Evolutionary conservation across 2,329 filamentous ascomycete species (phyloP), one percentile per base, ranked within the genome.

Genomic region (Cladorrhinum sp.): DNA sequence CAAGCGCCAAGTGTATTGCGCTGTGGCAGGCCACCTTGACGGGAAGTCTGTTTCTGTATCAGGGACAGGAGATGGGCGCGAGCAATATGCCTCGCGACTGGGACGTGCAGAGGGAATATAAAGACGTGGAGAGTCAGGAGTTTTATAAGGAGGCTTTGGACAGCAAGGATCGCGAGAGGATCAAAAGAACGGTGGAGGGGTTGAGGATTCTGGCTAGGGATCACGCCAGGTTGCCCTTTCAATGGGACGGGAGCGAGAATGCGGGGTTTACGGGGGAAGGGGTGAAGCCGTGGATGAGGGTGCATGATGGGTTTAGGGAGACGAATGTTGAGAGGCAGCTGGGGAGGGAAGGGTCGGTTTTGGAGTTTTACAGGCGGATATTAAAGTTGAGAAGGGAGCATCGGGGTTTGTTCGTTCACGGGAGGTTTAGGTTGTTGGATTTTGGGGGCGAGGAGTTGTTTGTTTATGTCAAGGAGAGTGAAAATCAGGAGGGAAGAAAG

Each of bases 141-240:
- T 79, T 57, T 84, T 80, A 69, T 60, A 64, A 39, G n/a, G 71
- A 66, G 12, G 59, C 59, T 33, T 50, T 60, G 18, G 66, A 66
- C 7, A 53, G 67, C 1, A 64, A 68, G n/a, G 70, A 77, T 59
- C 66, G 72, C 8, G 73, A 75, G 46, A 73, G 71, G 26, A 72
- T 84, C 1, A 75, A 74, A 12, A 75, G 79, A 39, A 82, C 80
- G 0, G 78, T 81, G 66, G 72, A 76, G 8, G 77, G 82, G 42
- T 75, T 90, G 56, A 81, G 86, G 64, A 77, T 81, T 61, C 80
- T 89, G 28, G 86, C 81, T 5, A 77, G 86, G 30, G 87, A 91
- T 70, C 84, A 91, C 68, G 81, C 86, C 8, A 79, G 88, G n/a
- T 81, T 85, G 2, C 88, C 88, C 0, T 84, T 91, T 76, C 86